Evolutionary conservation across 163 green algal genomes (phyloP), one percentile per base, ranked within the genome.

Genomic region (Volvox carteri): DNA sequence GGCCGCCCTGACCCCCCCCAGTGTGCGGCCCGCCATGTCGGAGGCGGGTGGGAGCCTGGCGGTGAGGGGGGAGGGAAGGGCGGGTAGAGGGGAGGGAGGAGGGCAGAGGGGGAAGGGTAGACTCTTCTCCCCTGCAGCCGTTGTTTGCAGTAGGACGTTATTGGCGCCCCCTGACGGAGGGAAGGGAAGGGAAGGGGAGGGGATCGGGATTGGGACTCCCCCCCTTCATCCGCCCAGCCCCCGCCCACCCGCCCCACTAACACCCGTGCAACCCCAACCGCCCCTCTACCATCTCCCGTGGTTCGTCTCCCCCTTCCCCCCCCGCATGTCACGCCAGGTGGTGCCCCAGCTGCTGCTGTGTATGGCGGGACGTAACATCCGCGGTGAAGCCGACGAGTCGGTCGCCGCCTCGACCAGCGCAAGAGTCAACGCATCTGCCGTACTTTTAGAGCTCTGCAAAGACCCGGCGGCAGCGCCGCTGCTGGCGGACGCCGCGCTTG

Each of bases 371-470:
- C 78, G 78, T 16, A 60, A 76, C 78, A 19, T 2, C 28, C 4
- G 28, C 58, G 78, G 78, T 41, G 41, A 28, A 28, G 25, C 41
- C 28, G 78, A 86, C 39, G 78, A 86, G 58, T 77, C 78, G 0
- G 78, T 86, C 11, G 78, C 78, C 23, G 78, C 78, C 41, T 30
- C 78, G 28, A 2, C 78, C 78, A 35, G 37, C 0, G 58, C 78
- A 0, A 56, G 78, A 14, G 9, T 62, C 41, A 86, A 86, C 78
- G 78, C 78, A 21, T 86, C 78, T 0, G 78, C 78, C 12, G 28
- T 86, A 21, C 78, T 86, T 11, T 58, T 86, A 41, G 78, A 86
- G 78, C 78, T 86, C 37, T 86, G 78, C 78, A 86, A 86, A 52
- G 78, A 86, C 78, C 78, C 58, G 3, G 2, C 28, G 12, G 56